These are phyloP conservation scores for Citrus mangshanensis DNA, from an alignment of 345 rosid species.

Conservation along the genomic window DNA sequence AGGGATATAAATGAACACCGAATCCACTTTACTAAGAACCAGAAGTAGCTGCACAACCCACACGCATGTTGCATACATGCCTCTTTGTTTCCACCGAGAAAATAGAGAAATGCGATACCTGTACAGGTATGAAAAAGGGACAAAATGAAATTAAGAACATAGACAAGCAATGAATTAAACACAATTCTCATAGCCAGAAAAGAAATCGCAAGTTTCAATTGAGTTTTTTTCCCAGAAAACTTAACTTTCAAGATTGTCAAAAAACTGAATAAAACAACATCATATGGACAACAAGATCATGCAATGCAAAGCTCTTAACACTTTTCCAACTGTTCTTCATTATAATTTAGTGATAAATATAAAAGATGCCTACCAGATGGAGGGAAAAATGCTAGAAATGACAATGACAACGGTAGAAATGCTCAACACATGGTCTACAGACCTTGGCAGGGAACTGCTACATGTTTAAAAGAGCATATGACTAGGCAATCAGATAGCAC, in stretches of 20 bases:
- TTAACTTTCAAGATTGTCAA: background rate
- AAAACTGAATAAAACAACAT: background rate
- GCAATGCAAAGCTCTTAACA: background rate
- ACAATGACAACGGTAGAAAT: background rate
- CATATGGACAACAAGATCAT: background rate
- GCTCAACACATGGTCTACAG: background rate
- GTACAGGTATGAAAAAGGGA: slow-evolving; percentile 17
- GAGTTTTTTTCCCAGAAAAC: background rate
- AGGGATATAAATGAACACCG: slow-evolving; percentile 71
- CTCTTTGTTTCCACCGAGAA: slow-evolving; percentile 97
- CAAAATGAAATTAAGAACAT: slow-evolving; percentile 4
- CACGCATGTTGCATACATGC: slow-evolving; percentile 96
- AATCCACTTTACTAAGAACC: slow-evolving; percentile 84
- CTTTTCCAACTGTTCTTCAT: background rate
- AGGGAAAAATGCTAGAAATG: background rate
- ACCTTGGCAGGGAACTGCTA: background rate
- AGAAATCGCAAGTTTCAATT: background rate
- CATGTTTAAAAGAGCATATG: background rate
- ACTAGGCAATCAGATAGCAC: background rate
- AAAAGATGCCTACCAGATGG: background rate
- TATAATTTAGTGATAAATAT: background rate
- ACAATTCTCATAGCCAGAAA: background rate
- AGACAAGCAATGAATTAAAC: slow-evolving; percentile 15
- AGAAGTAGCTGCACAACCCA: slow-evolving; percentile 91
- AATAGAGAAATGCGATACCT: slow-evolving; percentile 87